Base-by-base conservation (phyloP, 2,329 filamentous ascomycete species). In the Ustilaginoidea virens region DNA sequence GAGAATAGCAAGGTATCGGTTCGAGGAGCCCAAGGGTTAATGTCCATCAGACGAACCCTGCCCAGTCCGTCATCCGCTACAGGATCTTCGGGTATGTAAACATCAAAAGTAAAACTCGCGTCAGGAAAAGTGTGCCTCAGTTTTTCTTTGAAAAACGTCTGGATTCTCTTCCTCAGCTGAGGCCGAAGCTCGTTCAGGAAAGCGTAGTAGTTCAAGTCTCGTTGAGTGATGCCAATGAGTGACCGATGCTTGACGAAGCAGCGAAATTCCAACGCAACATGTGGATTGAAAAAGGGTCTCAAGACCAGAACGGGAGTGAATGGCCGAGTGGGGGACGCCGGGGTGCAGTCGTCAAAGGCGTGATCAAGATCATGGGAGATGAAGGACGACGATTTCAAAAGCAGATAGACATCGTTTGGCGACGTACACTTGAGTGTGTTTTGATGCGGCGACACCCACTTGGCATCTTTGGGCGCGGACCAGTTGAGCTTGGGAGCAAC, bases 401-500 rank as follows among this genome's bases (percentile, higher is more conserved):
- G 67, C 11, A 96, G 66, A 47, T 96, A 98, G 25, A 98, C 72
- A 45, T 98, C 90, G 49, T 90, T 92, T 3, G 90, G 73, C 1
- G 73, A 74, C 4, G 74, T 75, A 54, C 90, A 98, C 52, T 92
- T 83, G 57, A 94, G 79, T 26, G 81, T 92, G 53, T 98, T 98
- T 43, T 75, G 54, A 65, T 87, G 49, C 56, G 55, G 75, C 55
- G 68, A 73, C 52, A 98, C 94, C 79, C 85, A 94, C 14, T 80
- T 82, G 7, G 90, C 90, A 48, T 98, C 90, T 52, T 94, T 93
- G 4, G 90, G 90, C 4, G 85, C 77, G 5, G 86, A 94, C 90
- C 90, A 98, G 58, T 96, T 96, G 26, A 98, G 61, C 54, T 98
- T 98, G 1, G 90, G 90, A 2, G 80, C 76, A 7, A 93, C 86